Conservation (phyloP, 768 basidiomycete species). For the Hortiboletus flavorubellus region DNA sequence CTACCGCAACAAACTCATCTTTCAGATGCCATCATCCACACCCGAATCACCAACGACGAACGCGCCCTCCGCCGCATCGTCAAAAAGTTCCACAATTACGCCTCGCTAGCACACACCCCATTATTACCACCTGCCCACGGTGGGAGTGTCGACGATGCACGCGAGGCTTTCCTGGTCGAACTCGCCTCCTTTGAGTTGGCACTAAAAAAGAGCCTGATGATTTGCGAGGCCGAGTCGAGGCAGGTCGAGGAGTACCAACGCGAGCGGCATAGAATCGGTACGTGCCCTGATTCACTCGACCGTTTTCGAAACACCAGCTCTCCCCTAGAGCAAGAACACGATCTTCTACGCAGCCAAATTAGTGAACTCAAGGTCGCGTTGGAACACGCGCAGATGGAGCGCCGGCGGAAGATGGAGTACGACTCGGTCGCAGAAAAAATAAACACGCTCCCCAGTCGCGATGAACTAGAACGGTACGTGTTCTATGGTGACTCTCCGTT, state of each 20-base stretch:
- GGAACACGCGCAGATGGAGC: constrained; percentile 74
- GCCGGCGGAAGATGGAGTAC: constrained; percentile 81
- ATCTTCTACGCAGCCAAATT: constrained; percentile 63
- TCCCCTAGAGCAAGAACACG: constrained; percentile 65
- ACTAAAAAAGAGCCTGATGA: constrained; percentile 76
- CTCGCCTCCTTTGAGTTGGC: constrained; percentile 71
- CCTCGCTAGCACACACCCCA: constrained; percentile 52
- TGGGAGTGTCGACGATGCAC: constrained; percentile 57
- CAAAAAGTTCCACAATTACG: constrained; percentile 78
- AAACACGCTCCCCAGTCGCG: constrained; percentile 69
- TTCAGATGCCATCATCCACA: constrained; percentile 74
- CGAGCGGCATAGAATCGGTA: constrained; percentile 71
- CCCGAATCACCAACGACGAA: constrained; percentile 81
- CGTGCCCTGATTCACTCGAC: constrained; percentile 21
- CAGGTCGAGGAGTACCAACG: constrained; percentile 83
- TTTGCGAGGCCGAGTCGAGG: constrained; percentile 80
- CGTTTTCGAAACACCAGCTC: not conserved
- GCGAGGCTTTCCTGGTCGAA: constrained; percentile 78
- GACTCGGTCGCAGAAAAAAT: constrained; percentile 82
- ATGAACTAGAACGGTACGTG: constrained; percentile 73
- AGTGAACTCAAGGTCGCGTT: constrained; percentile 71
- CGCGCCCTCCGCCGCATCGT: constrained; percentile 72
- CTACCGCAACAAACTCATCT: constrained; percentile 6
- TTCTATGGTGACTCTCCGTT: not conserved
- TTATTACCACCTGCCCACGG: constrained; percentile 32